Conservation (phyloP, 2,329 filamentous ascomycete species). For the Coniochaeta pulveracea region DNA sequence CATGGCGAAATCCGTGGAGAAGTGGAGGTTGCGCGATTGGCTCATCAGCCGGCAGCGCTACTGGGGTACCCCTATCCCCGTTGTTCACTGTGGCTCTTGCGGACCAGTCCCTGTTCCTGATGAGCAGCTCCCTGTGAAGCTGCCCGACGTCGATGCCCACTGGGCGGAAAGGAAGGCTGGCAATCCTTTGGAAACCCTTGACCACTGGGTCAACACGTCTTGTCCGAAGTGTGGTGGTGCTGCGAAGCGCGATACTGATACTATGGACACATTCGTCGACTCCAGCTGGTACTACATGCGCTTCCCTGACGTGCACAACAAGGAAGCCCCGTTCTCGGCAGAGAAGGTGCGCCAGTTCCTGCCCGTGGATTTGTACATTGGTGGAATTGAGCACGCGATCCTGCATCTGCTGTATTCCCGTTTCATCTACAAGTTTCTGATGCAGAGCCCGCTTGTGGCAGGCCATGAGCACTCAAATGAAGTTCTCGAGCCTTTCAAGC, state of each 20-base stretch:
- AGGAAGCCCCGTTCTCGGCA: conserved; percentile 48
- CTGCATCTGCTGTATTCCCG: conserved; percentile 80
- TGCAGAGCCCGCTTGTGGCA: conserved; percentile 39
- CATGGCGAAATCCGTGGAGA: conserved; percentile 53
- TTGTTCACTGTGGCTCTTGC: conserved; percentile 69
- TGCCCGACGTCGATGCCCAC: conserved; percentile 59
- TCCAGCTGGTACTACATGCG: conserved; percentile 90
- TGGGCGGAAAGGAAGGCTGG: conserved; percentile 60
- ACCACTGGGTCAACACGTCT: conserved; percentile 61
- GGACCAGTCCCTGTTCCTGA: conserved; percentile 70
- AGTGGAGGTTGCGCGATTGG: conserved; percentile 81
- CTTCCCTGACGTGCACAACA: conserved; percentile 62
- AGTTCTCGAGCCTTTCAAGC: conserved; percentile 61
- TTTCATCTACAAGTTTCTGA: conserved; percentile 82
- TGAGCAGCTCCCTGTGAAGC: conserved; percentile 61
- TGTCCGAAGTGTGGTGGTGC: conserved; percentile 64
- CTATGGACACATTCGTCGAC: conserved; percentile 94
- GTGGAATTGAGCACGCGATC: conserved; percentile 84
- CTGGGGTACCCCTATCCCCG: conserved; percentile 85
- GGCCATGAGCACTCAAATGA: conserved; percentile 20
- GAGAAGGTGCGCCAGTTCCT: conserved; percentile 42
- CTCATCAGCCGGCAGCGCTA: conserved; percentile 85
- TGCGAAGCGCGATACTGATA: conserved; percentile 78
- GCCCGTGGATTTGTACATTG: conserved; percentile 80
- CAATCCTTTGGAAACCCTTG: conserved; percentile 62